Evolutionary conservation across 2,329 filamentous ascomycete genomes (phyloP), one percentile per base, ranked within the genome.

Genomic region (Cordyceps farinosa): DNA sequence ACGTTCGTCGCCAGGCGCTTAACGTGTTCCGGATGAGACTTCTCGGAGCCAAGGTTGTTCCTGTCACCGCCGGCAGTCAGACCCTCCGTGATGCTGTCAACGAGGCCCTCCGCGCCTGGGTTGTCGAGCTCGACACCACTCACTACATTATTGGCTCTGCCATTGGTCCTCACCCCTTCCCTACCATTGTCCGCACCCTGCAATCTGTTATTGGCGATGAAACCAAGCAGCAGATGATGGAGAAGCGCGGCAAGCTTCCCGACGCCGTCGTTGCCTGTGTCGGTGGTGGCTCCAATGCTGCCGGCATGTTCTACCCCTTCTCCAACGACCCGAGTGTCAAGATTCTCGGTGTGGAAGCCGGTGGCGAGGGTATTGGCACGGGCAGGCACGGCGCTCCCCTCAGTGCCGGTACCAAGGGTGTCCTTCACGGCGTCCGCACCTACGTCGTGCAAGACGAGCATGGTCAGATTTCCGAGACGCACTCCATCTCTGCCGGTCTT

Each of bases 21-120:
- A 99, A 99, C 77, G 95, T 99, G 45, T 99, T 99, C 86, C 90
- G 95, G 51, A 99, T 99, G 86, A 95, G 96, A 77, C 85, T 99
- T 11, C 88, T 99, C 6, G 95, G 95, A 65, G 95, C 95, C 56
- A 90, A 90, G 69, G 95, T 99, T 48, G 85, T 99, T 47, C 90
- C 95, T 4, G 95, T 99, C 52, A 92, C 97, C 74, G 91, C 93
- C 53, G 95, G 95, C 61, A 92, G 90, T 70, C 87, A 87, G 70
- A 94, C 90, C 3, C 86, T 93, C 36, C 88, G 90, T 64, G 90
- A 94, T 71, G 90, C 94, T 3, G 94, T 98, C 78, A 98, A 98
- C 79, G 94, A 99, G 78, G 93, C 95, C 27, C 80, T 99, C 72
- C 90, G 95, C 52, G 88, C 91, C 66, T 99, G 95, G 95, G 93